Evolutionary conservation across 306 rosid species (phyloP).

Genomic region (Prosopis cineraria): DNA sequence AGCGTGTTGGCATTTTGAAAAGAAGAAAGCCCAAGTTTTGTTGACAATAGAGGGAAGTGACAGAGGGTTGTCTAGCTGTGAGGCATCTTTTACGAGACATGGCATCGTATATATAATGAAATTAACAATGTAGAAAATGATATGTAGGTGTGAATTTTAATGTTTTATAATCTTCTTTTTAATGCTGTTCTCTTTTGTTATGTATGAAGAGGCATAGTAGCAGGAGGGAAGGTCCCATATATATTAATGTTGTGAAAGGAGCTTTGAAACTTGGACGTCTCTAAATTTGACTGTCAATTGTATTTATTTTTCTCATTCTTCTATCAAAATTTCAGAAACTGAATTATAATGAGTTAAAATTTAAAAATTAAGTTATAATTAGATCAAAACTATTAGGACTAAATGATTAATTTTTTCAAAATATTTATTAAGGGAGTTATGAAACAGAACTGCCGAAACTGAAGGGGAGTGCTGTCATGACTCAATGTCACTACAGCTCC

Average conservation of each 20-base stretch:
- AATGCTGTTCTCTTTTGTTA: background rate
- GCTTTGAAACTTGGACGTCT: background rate
- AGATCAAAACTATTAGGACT: too few relatives aligned
- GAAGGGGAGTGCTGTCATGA: too few relatives aligned
- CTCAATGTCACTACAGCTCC: too few relatives aligned
- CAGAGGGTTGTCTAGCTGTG: slow-evolving; percentile 51
- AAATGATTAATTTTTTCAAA: too few relatives aligned
- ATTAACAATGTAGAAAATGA: slow-evolving; percentile 37
- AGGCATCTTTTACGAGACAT: slow-evolving; percentile 38
- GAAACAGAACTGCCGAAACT: too few relatives aligned
- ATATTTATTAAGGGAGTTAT: too few relatives aligned
- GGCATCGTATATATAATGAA: background rate
- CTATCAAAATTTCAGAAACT: too few relatives aligned
- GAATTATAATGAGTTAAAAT: too few relatives aligned
- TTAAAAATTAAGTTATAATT: too few relatives aligned
- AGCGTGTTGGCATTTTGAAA: slow-evolving; percentile 20
- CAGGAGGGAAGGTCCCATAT: too few relatives aligned
- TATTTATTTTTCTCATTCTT: too few relatives aligned
- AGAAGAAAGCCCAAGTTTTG: slow-evolving; percentile 41
- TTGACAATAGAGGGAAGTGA: slow-evolving; percentile 47
- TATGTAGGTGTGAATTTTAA: background rate
- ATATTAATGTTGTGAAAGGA: background rate
- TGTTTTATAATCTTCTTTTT: background rate
- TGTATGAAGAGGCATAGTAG: background rate
- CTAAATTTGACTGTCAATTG: background rate